These are phyloP conservation scores for Nicotiana obtusifolia DNA, from an alignment of 257 asterid genomes.

Conservation along the genomic window DNA sequence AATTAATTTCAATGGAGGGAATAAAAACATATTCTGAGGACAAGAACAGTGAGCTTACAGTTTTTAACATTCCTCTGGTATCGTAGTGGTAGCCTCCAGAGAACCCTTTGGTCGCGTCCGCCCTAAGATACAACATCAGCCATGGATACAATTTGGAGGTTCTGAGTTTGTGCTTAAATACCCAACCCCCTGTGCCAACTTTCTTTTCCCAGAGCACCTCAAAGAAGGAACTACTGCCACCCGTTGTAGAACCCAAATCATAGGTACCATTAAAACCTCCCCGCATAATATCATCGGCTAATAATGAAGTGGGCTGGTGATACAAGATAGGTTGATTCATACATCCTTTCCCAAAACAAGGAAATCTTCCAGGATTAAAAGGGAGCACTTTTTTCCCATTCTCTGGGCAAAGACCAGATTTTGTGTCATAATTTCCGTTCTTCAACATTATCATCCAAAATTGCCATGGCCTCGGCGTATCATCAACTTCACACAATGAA, in stretches of 20 bases:
- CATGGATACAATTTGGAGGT: constrained; percentile 62
- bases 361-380: constrained; percentile 49
- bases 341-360: constrained; percentile 61
- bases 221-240: constrained; percentile 25
- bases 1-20: background rate
- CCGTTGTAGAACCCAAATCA: constrained; percentile 16
- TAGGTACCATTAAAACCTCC: constrained; percentile 61
- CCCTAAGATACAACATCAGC: constrained; percentile 72
- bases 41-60: constrained; percentile 10
- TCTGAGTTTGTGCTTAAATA: constrained; percentile 45
- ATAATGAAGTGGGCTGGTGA: constrained; percentile 37
- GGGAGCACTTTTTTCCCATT: constrained; percentile 51
- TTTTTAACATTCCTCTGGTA: constrained; percentile 51
- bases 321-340: constrained; percentile 53
- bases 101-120: constrained; percentile 64
- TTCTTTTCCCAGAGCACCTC: constrained; percentile 65
- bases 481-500: constrained; percentile 47
- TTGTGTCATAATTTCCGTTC: constrained; percentile 58
- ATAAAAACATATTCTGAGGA: background rate
- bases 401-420: constrained; percentile 50
- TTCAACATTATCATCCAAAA: constrained; percentile 77
- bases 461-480: constrained; percentile 58
- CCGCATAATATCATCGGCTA: constrained; percentile 23
- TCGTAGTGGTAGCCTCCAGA: constrained; percentile 77
- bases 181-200: constrained; percentile 57